phyloP scores from a whole-genome alignment of 176 grass and related monocot species.

The Luzula sylvatica region DNA sequence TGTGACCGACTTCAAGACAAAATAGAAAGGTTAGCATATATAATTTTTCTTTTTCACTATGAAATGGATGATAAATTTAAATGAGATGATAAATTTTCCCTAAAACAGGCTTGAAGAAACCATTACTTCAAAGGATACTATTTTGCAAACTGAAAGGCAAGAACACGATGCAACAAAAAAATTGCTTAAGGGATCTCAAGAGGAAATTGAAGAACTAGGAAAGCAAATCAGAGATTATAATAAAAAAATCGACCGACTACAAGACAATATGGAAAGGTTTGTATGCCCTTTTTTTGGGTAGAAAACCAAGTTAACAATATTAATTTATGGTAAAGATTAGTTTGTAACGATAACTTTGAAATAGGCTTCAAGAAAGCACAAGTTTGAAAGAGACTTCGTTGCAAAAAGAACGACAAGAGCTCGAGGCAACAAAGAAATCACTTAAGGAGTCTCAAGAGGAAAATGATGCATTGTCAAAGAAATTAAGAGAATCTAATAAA shows the following conservation, averaged over 20 bases:
- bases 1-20: conserved; percentile 28
- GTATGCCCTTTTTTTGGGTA: background rate
- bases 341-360: conserved; percentile 1
- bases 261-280: conserved; percentile 36
- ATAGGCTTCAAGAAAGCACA: conserved; percentile 48
- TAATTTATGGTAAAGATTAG: conserved; percentile 1
- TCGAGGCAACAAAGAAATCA: conserved; percentile 40
- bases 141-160: conserved; percentile 55
- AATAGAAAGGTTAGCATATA: conserved; percentile 7
- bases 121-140: conserved; percentile 37
- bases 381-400: conserved; percentile 34
- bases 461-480: conserved; percentile 43
- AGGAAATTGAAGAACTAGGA: conserved; percentile 62
- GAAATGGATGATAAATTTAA: background rate
- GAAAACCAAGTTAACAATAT: background rate
- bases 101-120: conserved; percentile 48
- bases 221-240: conserved; percentile 72
- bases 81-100: conserved; percentile 14
- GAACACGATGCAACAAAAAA: conserved; percentile 53
- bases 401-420: conserved; percentile 42
- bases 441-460: conserved; percentile 32
- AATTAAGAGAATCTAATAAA: conserved; percentile 45
- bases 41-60: background rate
- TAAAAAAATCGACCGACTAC: conserved; percentile 45
- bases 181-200: conserved; percentile 56